A percentile compares a stretch with the other conserved stretches of the same genome.
Evolutionary conservation across 2,329 filamentous ascomycete genomes (phyloP).

Genomic region (Graphiopsis chlorocephala): DNA sequence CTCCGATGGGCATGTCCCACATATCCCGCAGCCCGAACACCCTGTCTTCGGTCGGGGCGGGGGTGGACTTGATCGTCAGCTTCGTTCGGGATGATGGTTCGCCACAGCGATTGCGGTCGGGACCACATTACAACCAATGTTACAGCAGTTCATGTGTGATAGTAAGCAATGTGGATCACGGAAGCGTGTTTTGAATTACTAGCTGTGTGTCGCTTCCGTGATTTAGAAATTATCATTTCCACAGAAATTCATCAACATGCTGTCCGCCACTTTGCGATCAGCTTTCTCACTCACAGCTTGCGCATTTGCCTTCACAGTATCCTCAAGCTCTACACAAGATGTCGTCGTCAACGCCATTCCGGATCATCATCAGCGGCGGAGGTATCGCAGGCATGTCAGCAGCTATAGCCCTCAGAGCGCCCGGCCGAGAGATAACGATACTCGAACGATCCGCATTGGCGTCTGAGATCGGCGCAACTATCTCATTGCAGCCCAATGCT

Average conservation of each 20-base stretch:
- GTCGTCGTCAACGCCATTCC: slow-evolving; percentile 29
- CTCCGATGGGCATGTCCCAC: neutral
- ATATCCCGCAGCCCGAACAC: neutral
- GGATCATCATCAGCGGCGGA: slow-evolving; percentile 35
- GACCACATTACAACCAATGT: neutral
- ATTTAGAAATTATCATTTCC: neutral
- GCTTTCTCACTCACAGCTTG: slow-evolving; percentile 1
- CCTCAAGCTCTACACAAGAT: slow-evolving; percentile 18
- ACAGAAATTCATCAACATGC: slow-evolving; percentile 3
- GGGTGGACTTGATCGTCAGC: neutral
- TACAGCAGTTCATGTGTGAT: neutral
- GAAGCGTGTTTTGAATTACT: neutral
- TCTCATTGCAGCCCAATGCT: slow-evolving; percentile 45
- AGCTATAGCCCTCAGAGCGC: slow-evolving; percentile 37
- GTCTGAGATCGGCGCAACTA: slow-evolving; percentile 41
- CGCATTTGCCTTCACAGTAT: slow-evolving; percentile 14
- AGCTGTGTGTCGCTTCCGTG: neutral
- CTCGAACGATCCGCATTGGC: slow-evolving; percentile 33
- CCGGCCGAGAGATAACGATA: slow-evolving; percentile 34
- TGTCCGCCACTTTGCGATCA: slow-evolving; percentile 3
- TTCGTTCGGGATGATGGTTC: neutral
- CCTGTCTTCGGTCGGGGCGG: neutral
- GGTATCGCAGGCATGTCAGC: slow-evolving; percentile 33
- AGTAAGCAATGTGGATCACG: neutral
- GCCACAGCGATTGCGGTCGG: neutral